Base-by-base conservation (phyloP, 2,329 filamentous ascomycete species). In the Volutella citrinella region DNA sequence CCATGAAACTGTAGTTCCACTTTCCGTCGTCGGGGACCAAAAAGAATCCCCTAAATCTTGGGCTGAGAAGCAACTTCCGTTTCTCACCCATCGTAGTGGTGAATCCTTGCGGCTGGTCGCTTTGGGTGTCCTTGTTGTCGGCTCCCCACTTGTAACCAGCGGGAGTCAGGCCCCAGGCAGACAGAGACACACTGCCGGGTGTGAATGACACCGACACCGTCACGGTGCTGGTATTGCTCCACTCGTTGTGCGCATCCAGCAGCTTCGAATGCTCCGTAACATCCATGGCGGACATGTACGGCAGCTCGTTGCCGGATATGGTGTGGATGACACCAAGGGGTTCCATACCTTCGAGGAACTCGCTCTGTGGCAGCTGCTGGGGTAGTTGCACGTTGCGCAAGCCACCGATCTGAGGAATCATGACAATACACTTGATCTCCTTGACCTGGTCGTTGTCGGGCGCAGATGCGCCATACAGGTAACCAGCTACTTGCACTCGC, bases 1-100 rank as follows among this genome's bases (percentile, higher is more conserved):
- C 93, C 82, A 97, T 88, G 73, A 98, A 98, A 62, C 86, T 93
- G 70, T 96, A 98, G 65, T 98, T 98, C 93, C 93, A 98, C 42
- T 84, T 75, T 43, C 82, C 82, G 34, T 84, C 83, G 56, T 96
- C 90, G 0, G 93, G 93, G 15, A 97, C 89, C 35, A 98, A 69
- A 79, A 98, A 98, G 70, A 90, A 97, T 18, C 93, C 94, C 50
- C 86, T 80, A 60, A 96, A 95, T 61, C 90, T 87, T 52, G 96
- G 91, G 46, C 87, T 94, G 33, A 98, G 77, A 18, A 98, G 69
- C 35, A 98, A 70, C 68, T 98, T 95, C 51, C 88, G 89, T 70
- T 97, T 97, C 64, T 94, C 86, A 32, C 93, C 93, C 78, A 97
- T 95, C 38, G 72, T 80, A 17, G 88, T 94, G 38, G 82, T 83